Evolutionary conservation across 2,329 filamentous ascomycete species (phyloP).

Genomic region (Stagonosporopsis tanaceti): DNA sequence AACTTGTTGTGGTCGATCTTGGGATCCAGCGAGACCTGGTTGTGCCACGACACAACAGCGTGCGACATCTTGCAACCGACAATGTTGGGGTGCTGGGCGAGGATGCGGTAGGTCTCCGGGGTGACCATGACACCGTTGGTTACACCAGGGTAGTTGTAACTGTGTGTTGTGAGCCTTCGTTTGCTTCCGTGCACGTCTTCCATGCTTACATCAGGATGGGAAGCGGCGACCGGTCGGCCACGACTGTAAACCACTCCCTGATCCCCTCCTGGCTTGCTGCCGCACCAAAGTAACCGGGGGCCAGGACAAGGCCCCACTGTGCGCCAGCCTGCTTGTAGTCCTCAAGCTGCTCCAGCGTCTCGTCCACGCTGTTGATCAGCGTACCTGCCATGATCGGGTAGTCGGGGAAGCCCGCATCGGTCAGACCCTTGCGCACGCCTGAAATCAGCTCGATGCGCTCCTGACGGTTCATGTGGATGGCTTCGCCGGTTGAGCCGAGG

Average conservation of each 20-base stretch:
- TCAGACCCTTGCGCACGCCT: conserved; percentile 64
- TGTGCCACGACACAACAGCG: conserved; percentile 70
- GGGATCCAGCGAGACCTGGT: conserved; percentile 67
- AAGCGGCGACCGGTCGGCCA: conserved; percentile 68
- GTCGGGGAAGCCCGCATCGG: conserved; percentile 63
- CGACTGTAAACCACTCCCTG: conserved; percentile 66
- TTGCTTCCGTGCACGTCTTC: background rate
- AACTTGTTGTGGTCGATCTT: conserved; percentile 67
- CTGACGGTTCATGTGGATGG: conserved; percentile 66
- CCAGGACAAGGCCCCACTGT: conserved; percentile 69
- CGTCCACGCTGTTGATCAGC: conserved; percentile 68
- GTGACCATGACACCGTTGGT: conserved; percentile 70
- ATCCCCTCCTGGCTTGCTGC: conserved; percentile 67
- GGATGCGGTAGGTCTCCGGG: conserved; percentile 65
- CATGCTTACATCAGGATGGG: conserved; percentile 66
- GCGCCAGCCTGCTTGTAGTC: conserved; percentile 66
- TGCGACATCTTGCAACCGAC: conserved; percentile 75
- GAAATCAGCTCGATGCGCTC: conserved; percentile 65
- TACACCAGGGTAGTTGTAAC: conserved; percentile 72
- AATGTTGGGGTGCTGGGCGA: conserved; percentile 70
- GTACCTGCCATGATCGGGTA: conserved; percentile 71
- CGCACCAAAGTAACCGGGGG: conserved; percentile 70
- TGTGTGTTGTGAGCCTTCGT: conserved; percentile 38
- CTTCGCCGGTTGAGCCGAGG: conserved; percentile 70
- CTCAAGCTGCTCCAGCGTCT: conserved; percentile 65